phyloP scores from a whole-genome alignment of 257 asterid species.

The Salvia splendens region DNA sequence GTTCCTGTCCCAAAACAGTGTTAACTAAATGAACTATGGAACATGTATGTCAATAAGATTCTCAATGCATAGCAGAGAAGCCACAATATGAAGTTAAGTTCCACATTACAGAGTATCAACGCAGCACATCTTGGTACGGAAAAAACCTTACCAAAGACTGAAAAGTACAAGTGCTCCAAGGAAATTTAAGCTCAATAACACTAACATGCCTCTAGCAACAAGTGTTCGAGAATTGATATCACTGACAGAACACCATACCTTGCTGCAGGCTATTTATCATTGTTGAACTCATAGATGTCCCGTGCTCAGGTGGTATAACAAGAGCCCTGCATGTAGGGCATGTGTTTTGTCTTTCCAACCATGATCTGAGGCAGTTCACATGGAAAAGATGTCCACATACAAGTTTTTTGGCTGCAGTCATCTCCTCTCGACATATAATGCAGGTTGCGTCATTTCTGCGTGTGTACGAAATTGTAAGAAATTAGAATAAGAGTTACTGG shows the following conservation, averaged over 20 bases:
- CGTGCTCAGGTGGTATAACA: conserved; percentile 72
- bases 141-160: not conserved
- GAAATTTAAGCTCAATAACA: not conserved
- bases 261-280: conserved; percentile 51
- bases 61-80: conserved; percentile 25
- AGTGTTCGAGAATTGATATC: conserved; percentile 4
- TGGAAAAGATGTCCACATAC: conserved; percentile 93
- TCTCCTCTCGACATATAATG: conserved; percentile 96
- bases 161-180: not conserved
- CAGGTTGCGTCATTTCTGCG: conserved; percentile 85
- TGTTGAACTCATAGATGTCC: conserved; percentile 49
- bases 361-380: conserved; percentile 91
- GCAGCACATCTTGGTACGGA: not conserved
- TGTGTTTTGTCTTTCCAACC: conserved; percentile 89
- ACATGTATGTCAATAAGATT: conserved; percentile 7
- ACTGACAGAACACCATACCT: conserved; percentile 43
- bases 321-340: conserved; percentile 96
- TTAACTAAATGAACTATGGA: conserved; percentile 25
- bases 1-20: conserved; percentile 50
- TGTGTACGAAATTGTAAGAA: conserved; percentile 24
- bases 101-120: conserved; percentile 6
- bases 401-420: conserved; percentile 87
- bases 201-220: conserved; percentile 14
- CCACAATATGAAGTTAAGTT: conserved; percentile 16
- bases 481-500: conserved; percentile 15